Evolutionary conservation across 495 filamentous ascomycete species (phyloP), one percentile per base, ranked within the genome.

Genomic region (Talaromyces adpressus): DNA sequence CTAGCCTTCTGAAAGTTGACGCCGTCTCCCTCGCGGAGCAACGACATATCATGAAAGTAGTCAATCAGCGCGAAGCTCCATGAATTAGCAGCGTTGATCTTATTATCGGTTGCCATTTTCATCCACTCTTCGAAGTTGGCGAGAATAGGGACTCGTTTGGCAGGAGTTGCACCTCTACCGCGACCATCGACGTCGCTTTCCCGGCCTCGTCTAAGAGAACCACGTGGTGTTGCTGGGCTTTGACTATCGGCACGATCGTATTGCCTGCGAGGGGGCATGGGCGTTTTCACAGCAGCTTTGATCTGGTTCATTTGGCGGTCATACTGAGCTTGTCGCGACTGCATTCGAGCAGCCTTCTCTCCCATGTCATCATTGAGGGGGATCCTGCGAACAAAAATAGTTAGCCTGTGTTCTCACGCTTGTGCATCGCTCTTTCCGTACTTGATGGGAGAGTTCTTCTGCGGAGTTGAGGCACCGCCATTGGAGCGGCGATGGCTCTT

Each of bases 61-160:
- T 99, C 94, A 71, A 99, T 99, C 6, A 99, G 84, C 2, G 94
- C 94, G 75, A 99, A 97, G 70, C 98, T 97, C 94, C 94, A 99
- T 18, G 94, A 97, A 74, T 99, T 99, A 25, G 90, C 87, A 49
- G 94, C 95, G 71, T 98, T 99, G 77, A 99, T 99, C 82, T 99
- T 99, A 81, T 99, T 99, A 79, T 99, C 94, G 23, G 93, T 98
- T 9, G 95, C 95, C 91, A 98, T 93, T 84, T 98, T 99, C 95
- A 99, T 98, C 94, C 94, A 98, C 71, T 99, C 95, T 74, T 99
- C 94, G 69, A 98, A 99, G 75, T 98, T 98, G 59, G 95, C 95
- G 59, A 98, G 73, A 62, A 99, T 89, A 0, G 94, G 95, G 34
- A 96, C 91, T 49, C 94, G 89, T 81, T 97, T 96, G 89, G 97